Evolutionary conservation across 352 stramenopile genomes (phyloP), one percentile per base, ranked within the genome.

Genomic region (Phytophthora tubulina): DNA sequence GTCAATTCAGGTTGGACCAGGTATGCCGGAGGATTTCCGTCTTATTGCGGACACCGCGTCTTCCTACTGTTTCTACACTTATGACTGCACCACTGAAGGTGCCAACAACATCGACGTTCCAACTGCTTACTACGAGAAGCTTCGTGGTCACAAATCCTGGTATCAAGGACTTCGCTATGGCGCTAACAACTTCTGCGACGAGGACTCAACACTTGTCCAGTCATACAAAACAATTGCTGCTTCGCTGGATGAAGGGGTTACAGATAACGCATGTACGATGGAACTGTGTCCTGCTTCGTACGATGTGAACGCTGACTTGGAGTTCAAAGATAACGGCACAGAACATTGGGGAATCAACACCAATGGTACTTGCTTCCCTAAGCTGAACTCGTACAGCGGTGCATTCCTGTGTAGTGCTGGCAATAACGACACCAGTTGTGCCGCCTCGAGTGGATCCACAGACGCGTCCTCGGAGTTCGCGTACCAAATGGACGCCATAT

Each of bases 401-500:
- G 75, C 85, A 2, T 86, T 79, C 44, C 42, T 93, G 51, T 93
- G 85, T 50, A 81, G 72, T 73, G 76, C 82, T 3, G 85, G 71
- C 30, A 91, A 90, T 63, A 80, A 53, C 8, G 72, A 76, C 31
- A 38, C 67, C 4, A 49, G 59, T 13, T 92, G 82, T 41, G 55
- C 58, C 0, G 52, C 50, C 8, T 72, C 70, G 7, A 68, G 62
- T 11, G 64, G 65, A 9, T 75, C 74, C 11, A 60, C 70, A 3
- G 68, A 73, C 35, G 17, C 62, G 0, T 67, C 59, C 17, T 73
- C 63, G 3, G 41, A 72, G 41, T 94, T 92, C 48, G 63, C 61
- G 36, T 94, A 94, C 60, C 88, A 98, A 66, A 97, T 97, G 65
- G 97, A 99, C 76, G 96, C 95, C 7, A 92, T 99, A 30, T 98